phyloP scores from a whole-genome alignment of 176 grass and related monocot genomes.

The Dactylis glomerata region DNA sequence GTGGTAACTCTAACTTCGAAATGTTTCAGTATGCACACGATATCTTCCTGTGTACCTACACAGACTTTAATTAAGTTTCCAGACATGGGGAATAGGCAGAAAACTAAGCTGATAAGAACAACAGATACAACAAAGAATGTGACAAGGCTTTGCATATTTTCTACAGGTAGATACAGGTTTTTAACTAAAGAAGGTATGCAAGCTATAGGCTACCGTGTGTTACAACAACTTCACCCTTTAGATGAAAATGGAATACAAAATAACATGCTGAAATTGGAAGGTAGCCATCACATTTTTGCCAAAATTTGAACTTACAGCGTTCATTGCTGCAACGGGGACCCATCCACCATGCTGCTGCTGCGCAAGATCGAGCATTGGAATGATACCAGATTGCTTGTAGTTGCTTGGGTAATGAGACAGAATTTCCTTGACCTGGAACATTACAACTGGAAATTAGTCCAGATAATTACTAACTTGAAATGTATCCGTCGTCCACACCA shows the following conservation, averaged over 20 bases:
- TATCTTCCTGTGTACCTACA: neutral
- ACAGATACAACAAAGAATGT: neutral
- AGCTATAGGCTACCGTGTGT: neutral
- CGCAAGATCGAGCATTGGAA: constrained; percentile 85
- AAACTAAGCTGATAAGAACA: neutral
- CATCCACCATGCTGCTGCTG: constrained; percentile 98
- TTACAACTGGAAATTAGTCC: neutral
- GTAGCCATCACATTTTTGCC: neutral
- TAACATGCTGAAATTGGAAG: neutral
- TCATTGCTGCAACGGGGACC: constrained; percentile 91
- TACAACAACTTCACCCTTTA: neutral
- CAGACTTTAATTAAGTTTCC: neutral
- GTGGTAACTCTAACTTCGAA: neutral
- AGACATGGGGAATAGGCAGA: neutral
- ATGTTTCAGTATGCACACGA: neutral
- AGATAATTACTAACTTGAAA: neutral
- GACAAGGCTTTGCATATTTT: neutral
- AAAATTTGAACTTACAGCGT: constrained; percentile 58
- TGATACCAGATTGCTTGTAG: constrained; percentile 96
- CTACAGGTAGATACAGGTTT: neutral
- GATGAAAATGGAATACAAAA: neutral
- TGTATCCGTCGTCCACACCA: neutral
- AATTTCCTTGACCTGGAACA: constrained; percentile 69
- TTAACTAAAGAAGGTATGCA: neutral
- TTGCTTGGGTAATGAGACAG: constrained; percentile 90